These are phyloP conservation scores for Sporisorium scitamineum DNA, from an alignment of 1,284 basidiomycete species.

Conservation along the genomic window DNA sequence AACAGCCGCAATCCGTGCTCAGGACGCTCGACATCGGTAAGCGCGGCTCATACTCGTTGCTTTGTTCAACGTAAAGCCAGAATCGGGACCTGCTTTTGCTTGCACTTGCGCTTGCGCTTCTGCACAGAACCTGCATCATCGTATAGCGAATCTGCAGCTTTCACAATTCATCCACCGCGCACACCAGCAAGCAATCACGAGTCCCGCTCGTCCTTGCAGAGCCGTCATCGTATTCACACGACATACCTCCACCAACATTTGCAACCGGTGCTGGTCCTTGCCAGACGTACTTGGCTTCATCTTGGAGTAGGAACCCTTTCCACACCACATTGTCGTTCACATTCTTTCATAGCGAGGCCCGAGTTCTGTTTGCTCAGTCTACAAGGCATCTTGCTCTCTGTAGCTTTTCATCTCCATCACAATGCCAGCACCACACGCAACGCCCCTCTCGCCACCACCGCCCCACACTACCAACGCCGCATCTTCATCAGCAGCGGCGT, in stretches of 20 bases:
- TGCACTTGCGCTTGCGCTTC: neutral
- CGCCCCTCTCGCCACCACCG: slow-evolving; percentile 27
- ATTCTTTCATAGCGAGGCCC: neutral
- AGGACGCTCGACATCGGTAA: no score
- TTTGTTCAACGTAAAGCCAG: neutral
- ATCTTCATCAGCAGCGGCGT: slow-evolving; percentile 7
- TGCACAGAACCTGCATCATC: neutral
- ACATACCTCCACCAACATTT: neutral
- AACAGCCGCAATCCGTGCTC: neutral
- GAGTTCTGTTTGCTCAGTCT: slow-evolving; percentile 11
- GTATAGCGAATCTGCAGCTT: neutral
- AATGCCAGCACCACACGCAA: slow-evolving; percentile 43
- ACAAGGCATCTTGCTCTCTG: neutral
- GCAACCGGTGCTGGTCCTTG: neutral
- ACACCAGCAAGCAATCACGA: neutral
- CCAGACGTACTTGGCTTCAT: neutral
- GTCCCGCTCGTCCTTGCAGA: neutral
- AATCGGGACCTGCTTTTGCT: neutral
- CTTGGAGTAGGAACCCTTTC: neutral
- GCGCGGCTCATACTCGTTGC: neutral
- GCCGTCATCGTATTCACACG: neutral
- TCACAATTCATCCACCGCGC: neutral
- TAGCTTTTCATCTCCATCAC: slow-evolving; percentile 7
- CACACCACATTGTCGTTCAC: neutral
- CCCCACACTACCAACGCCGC: neutral